These are phyloP conservation scores for Achaetomium macrosporum DNA, from an alignment of 2,329 filamentous ascomycete genomes.

Conservation along the genomic window DNA sequence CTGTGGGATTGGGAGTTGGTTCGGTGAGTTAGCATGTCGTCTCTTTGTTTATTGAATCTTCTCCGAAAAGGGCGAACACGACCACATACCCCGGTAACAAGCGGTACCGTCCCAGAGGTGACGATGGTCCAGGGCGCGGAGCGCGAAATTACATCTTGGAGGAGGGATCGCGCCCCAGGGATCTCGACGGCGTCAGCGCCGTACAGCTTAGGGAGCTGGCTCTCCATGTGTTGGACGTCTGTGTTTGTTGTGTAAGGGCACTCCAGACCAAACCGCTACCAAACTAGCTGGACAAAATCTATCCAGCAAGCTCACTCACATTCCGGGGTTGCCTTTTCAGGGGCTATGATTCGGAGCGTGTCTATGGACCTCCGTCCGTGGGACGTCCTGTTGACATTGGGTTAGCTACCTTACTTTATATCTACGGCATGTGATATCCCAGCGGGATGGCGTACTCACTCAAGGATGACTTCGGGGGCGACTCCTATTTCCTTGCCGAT, in stretches of 20 bases:
- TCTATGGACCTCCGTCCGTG: constrained; percentile 91
- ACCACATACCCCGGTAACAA: constrained; percentile 51
- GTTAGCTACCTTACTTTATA: background rate
- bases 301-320: constrained; percentile 52
- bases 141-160: constrained; percentile 58
- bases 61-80: background rate
- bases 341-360: constrained; percentile 69
- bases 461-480: constrained; percentile 74
- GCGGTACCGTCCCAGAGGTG: constrained; percentile 61
- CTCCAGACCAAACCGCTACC: background rate
- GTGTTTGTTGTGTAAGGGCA: constrained; percentile 13
- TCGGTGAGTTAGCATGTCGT: background rate
- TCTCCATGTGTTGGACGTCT: constrained; percentile 80
- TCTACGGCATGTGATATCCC: too few relatives aligned
- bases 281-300: background rate
- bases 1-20: background rate
- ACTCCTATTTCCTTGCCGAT: constrained; percentile 79
- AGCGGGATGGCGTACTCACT: constrained; percentile 30
- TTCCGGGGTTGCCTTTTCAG: constrained; percentile 85
- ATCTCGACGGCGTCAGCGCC: constrained; percentile 78
- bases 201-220: constrained; percentile 67
- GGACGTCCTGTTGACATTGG: constrained; percentile 49
- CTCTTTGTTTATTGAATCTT: background rate
- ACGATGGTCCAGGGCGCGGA: constrained; percentile 80
- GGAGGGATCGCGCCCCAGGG: constrained; percentile 68